A percentile compares a stretch with the other conserved stretches of the same genome.
Evolutionary conservation across 2,329 filamentous ascomycete genomes (phyloP).

Genomic region (Harringtonia lauricola): DNA sequence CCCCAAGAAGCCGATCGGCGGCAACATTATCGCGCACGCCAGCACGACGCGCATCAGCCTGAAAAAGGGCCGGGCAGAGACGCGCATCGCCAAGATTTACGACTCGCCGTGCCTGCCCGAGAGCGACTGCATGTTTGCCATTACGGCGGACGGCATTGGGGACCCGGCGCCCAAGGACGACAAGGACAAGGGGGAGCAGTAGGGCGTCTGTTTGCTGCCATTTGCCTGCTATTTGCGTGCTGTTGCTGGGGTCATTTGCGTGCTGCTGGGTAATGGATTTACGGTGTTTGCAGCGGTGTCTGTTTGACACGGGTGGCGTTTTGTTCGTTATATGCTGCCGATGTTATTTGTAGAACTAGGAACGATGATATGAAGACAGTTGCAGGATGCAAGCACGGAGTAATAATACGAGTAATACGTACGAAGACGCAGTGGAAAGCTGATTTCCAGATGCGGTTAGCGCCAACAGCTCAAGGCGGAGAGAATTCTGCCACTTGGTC

Average conservation of each 20-base stretch:
- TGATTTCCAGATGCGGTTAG: constrained; percentile 6
- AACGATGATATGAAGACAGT: too few relatives aligned
- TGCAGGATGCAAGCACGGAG: too few relatives aligned
- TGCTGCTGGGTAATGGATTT: too few relatives aligned
- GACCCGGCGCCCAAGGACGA: constrained; percentile 96
- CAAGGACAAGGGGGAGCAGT: constrained; percentile 38
- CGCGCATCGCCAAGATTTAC: constrained; percentile 97
- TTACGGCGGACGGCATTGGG: constrained; percentile 92
- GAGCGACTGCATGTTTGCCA: constrained; percentile 92
- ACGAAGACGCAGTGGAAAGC: neutral
- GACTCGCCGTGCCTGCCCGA: constrained; percentile 96
- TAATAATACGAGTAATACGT: too few relatives aligned
- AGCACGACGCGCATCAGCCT: constrained; percentile 89
- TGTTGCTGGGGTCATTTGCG: too few relatives aligned
- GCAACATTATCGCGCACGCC: constrained; percentile 97
- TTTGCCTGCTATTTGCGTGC: too few relatives aligned
- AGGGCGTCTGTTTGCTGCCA: neutral
- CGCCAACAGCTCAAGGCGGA: neutral
- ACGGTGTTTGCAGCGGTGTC: too few relatives aligned
- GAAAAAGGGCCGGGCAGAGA: constrained; percentile 93
- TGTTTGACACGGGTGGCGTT: too few relatives aligned
- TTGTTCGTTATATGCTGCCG: too few relatives aligned
- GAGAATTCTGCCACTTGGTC: constrained; percentile 3
- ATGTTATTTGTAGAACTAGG: too few relatives aligned
- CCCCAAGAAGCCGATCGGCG: constrained; percentile 97